phyloP scores from a whole-genome alignment of 352 stramenopile species.

The Phytophthora macrochlamydospora region DNA sequence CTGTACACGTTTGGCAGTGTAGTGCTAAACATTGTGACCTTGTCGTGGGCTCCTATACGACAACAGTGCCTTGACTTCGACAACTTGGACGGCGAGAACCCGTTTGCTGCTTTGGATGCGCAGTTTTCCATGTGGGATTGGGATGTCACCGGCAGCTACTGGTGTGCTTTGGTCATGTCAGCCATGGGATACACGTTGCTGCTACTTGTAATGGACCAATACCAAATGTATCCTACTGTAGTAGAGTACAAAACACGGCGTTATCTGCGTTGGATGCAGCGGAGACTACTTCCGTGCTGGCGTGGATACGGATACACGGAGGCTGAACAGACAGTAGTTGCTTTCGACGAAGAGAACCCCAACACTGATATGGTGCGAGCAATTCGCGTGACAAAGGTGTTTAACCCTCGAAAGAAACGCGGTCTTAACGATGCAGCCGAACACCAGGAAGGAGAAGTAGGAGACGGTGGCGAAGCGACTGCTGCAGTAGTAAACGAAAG shows the following conservation, averaged over 20 bases:
- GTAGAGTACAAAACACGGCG: constrained; percentile 39
- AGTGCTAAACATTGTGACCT: constrained; percentile 56
- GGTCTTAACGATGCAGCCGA: neutral
- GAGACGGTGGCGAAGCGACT: constrained; percentile 10
- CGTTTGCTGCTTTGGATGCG: constrained; percentile 20
- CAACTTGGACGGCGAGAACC: constrained; percentile 17
- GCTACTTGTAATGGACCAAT: constrained; percentile 60
- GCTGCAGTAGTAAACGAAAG: constrained; percentile 41
- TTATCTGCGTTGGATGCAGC: constrained; percentile 23
- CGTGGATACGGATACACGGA: constrained; percentile 28
- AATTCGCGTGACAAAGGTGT: constrained; percentile 63
- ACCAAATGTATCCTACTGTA: constrained; percentile 77
- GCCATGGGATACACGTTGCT: constrained; percentile 55
- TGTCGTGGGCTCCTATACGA: constrained; percentile 49
- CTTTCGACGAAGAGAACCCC: constrained; percentile 35
- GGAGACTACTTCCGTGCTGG: constrained; percentile 19
- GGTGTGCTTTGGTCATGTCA: constrained; percentile 46
- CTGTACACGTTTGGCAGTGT: constrained; percentile 62
- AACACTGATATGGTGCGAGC: constrained; percentile 51
- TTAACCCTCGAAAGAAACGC: constrained; percentile 42
- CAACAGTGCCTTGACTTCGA: constrained; percentile 42
- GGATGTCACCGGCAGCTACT: constrained; percentile 48
- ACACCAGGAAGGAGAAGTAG: constrained; percentile 5
- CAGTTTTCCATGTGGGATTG: constrained; percentile 54
- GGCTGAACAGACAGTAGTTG: constrained; percentile 22